phyloP scores from a whole-genome alignment of 345 rosid species.

The Melaleuca quinquenervia region DNA sequence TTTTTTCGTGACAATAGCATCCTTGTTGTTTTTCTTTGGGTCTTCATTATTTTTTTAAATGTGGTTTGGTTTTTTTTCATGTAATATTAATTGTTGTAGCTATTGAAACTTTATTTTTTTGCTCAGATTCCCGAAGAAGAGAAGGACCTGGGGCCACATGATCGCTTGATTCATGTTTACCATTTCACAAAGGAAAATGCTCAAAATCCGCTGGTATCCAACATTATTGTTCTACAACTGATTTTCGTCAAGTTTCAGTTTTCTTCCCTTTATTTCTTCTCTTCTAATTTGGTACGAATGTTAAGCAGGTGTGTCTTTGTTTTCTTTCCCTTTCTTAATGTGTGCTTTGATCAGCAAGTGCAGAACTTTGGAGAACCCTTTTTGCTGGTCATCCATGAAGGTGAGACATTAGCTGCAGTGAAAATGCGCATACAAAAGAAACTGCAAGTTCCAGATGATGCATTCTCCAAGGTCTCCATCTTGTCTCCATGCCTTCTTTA shows the following conservation, averaged over 20 bases:
- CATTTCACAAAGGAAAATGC: slow-evolving; percentile 73
- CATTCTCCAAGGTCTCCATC: slow-evolving; percentile 64
- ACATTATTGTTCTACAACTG: background rate
- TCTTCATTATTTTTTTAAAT: background rate
- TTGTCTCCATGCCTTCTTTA: background rate
- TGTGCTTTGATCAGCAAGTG: slow-evolving; percentile 48
- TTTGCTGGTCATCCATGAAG: slow-evolving; percentile 85
- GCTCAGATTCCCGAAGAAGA: slow-evolving; percentile 80
- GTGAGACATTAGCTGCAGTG: slow-evolving; percentile 74
- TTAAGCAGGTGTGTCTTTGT: background rate
- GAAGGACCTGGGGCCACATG: slow-evolving; percentile 70
- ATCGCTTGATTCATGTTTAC: slow-evolving; percentile 84
- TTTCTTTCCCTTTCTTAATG: background rate
- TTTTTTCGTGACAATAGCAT: background rate
- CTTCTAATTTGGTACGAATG: background rate
- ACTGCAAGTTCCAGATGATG: slow-evolving; percentile 82
- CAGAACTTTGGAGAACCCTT: slow-evolving; percentile 97
- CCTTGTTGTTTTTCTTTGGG: background rate
- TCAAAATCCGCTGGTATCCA: slow-evolving; percentile 59
- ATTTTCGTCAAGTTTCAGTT: background rate
- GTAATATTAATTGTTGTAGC: background rate
- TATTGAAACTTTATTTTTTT: background rate
- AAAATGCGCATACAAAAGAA: slow-evolving; percentile 76
- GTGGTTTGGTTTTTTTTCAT: background rate
- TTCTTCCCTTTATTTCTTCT: background rate